These are phyloP conservation scores for Aspergillus japonicus DNA, from an alignment of 2,329 filamentous ascomycete species.

Conservation along the genomic window DNA sequence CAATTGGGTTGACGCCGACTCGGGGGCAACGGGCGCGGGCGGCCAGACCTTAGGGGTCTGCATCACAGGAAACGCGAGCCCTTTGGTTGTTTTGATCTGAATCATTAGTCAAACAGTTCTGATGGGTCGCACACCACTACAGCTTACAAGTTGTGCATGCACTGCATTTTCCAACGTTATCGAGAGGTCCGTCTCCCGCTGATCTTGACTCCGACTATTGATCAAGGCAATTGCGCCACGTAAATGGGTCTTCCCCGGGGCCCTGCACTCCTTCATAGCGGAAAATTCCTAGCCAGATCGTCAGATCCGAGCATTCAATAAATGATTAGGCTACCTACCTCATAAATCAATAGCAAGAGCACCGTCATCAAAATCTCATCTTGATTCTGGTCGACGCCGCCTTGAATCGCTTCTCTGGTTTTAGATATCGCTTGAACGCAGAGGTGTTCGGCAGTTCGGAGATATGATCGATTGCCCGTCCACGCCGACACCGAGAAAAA, in stretches of 20 bases:
- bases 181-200: slow-evolving; percentile 14
- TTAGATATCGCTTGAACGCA: slow-evolving; percentile 26
- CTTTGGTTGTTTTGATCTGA: slow-evolving; percentile 27
- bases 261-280: slow-evolving; percentile 24
- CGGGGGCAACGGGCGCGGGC: slow-evolving; percentile 13
- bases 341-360: slow-evolving; percentile 28
- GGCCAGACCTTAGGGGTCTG: slow-evolving; percentile 27
- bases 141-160: slow-evolving; percentile 27
- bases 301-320: neutral
- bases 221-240: slow-evolving; percentile 31
- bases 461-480: slow-evolving; percentile 26
- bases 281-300: slow-evolving; percentile 23
- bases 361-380: slow-evolving; percentile 27
- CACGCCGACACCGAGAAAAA: slow-evolving; percentile 31
- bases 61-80: slow-evolving; percentile 18
- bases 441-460: slow-evolving; percentile 22
- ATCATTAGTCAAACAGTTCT: slow-evolving; percentile 1
- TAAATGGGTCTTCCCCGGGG: slow-evolving; percentile 26
- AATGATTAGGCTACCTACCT: slow-evolving; percentile 16
- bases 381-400: slow-evolving; percentile 17
- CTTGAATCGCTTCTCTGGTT: slow-evolving; percentile 24
- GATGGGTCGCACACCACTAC: neutral
- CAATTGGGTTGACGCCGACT: slow-evolving; percentile 22
- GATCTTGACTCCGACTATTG: slow-evolving; percentile 21
- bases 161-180: slow-evolving; percentile 23